Conservation (phyloP, 331 rosid species). For the Arachis monticola region DNA sequence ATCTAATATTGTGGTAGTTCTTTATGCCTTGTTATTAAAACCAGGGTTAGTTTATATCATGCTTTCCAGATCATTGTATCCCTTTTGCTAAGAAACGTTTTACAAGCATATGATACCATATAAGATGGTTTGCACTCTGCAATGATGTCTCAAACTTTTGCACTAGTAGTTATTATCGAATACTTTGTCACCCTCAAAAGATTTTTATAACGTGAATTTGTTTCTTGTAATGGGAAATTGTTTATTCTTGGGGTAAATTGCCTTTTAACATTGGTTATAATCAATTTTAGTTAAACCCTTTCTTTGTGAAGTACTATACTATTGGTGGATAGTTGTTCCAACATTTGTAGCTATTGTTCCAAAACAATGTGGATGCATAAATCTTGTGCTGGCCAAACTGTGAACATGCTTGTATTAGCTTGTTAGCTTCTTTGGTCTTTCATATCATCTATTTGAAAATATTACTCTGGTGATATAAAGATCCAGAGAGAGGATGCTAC, state of each 20-base stretch:
- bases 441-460: constrained; percentile 39
- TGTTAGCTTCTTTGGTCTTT: constrained; percentile 39
- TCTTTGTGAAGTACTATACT: neutral
- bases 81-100: neutral
- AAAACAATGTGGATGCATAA: neutral
- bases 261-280: neutral
- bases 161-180: neutral
- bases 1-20: neutral
- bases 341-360: neutral
- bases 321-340: neutral
- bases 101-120: neutral
- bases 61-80: no score
- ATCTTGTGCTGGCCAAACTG: neutral
- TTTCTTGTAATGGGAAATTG: no score
- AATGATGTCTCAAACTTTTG: no score
- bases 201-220: no score
- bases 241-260: neutral
- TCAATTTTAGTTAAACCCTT: neutral
- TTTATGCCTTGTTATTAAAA: neutral
- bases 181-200: no score
- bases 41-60: neutral
- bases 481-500: constrained; percentile 47
- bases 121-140: neutral
- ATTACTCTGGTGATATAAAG: constrained; percentile 59
- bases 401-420: neutral